Conservation (phyloP, 192 early-diverging fungal species). For the Lunasporangiospora selenospora region DNA sequence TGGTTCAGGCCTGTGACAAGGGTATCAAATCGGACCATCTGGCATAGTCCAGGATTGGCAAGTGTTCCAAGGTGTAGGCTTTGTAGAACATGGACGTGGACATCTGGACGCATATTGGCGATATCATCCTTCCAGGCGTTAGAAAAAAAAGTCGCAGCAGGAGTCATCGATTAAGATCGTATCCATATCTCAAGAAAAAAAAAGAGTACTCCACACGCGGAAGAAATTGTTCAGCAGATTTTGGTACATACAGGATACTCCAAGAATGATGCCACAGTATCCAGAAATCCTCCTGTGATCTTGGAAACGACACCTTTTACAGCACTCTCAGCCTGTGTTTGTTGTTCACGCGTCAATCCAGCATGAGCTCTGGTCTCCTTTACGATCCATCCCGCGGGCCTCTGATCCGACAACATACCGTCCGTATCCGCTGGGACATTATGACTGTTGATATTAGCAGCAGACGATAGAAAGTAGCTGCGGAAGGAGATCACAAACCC, state of each 20-base stretch:
- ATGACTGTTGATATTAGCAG: not conserved
- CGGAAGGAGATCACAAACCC: conserved; percentile 55
- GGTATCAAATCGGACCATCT: conserved; percentile 29
- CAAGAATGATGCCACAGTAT: conserved; percentile 48
- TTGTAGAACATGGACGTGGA: conserved; percentile 41
- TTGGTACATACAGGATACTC: conserved; percentile 51
- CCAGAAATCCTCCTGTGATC: conserved; percentile 54
- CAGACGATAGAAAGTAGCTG: conserved; percentile 48
- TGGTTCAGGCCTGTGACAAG: conserved; percentile 30
- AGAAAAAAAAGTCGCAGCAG: too few relatives aligned
- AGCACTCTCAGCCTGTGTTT: conserved; percentile 28
- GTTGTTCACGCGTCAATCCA: conserved; percentile 31
- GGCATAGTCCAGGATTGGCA: conserved; percentile 20
- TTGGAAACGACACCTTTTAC: conserved; percentile 45
- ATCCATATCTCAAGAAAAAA: not conserved
- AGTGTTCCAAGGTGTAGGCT: conserved; percentile 16
- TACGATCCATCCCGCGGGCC: conserved; percentile 16
- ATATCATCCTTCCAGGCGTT: conserved; percentile 31
- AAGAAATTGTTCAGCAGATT: not conserved
- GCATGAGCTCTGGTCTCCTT: conserved; percentile 33
- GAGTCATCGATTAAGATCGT: too few relatives aligned
- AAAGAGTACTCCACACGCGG: not conserved
- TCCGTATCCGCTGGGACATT: not conserved
- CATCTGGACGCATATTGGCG: conserved; percentile 22
- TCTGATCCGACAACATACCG: not conserved